These are phyloP conservation scores for Phytophthora quininea DNA, from an alignment of 352 stramenopile genomes.

Conservation along the genomic window DNA sequence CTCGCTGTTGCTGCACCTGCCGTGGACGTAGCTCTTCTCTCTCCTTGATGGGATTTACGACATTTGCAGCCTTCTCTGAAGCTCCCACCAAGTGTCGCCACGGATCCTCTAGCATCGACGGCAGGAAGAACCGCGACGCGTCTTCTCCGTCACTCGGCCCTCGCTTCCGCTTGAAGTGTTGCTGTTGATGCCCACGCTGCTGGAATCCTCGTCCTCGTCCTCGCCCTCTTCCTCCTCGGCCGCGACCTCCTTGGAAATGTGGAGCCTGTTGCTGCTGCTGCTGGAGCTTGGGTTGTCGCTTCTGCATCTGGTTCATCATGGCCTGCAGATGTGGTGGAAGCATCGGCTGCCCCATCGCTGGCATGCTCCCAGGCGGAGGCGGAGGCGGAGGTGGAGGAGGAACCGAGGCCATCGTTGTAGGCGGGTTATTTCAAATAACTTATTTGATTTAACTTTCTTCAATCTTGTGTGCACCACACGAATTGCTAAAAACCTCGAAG, in stretches of 20 bases:
- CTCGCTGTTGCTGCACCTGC: slow-evolving; percentile 15
- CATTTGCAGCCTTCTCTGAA: not conserved
- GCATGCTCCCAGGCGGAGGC: slow-evolving; percentile 1
- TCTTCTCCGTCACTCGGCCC: slow-evolving; percentile 49
- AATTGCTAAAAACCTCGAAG: not conserved
- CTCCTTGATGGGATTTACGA: slow-evolving; percentile 8
- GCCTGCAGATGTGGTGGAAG: slow-evolving; percentile 56
- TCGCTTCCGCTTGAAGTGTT: slow-evolving; percentile 56
- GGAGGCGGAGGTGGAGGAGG: slow-evolving; percentile 27
- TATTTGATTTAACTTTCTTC: not conserved
- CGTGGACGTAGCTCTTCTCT: slow-evolving; percentile 26
- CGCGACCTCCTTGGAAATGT: slow-evolving; percentile 22
- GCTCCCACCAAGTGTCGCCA: slow-evolving; percentile 49
- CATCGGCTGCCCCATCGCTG: slow-evolving; percentile 6
- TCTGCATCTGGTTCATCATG: slow-evolving; percentile 66
- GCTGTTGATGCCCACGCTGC: slow-evolving; percentile 16
- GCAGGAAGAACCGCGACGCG: slow-evolving; percentile 61
- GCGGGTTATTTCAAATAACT: too few species aligned
- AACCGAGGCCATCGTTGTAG: too few species aligned
- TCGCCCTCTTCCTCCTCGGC: slow-evolving; percentile 24
- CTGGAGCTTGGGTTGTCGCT: slow-evolving; percentile 46
- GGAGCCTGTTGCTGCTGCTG: slow-evolving; percentile 22
- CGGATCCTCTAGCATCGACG: slow-evolving; percentile 72
- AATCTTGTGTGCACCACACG: not conserved
- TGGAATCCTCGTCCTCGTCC: slow-evolving; percentile 24